Evolutionary conservation across 1,284 basidiomycete species (phyloP), one percentile per base, ranked within the genome.

Genomic region (Somion occarium): DNA sequence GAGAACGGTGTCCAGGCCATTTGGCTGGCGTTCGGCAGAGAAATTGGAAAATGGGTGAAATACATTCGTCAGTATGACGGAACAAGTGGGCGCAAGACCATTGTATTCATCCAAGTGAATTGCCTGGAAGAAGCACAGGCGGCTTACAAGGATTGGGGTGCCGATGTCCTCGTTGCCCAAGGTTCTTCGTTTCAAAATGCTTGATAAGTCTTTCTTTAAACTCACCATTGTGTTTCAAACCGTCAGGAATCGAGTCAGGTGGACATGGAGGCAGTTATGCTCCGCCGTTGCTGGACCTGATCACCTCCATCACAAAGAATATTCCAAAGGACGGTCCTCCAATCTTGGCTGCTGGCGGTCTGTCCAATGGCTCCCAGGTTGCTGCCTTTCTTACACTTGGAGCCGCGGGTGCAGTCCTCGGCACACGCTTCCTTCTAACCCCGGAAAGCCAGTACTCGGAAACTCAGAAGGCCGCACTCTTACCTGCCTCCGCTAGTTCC

Each of bases 151-250:
- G 72, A 80, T 24, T 86, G 83, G 80, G 76, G 80, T 58, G 80
- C 71, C 5, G 88, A 91, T 65, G 77, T 84, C 46, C 66, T 91
- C 49, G 80, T 91, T n/a, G 84, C 78, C 12, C 88, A 91, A 83
- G 87, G 87, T 85, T 58, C 23, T 55, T 43, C 34, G 23, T 37
- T 57, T 55, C 49, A 57, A 38, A 52, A 15, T 9, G 19, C 38
- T 39, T 20, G 13, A 15, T 15, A 12, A 15, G 27, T 44, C 52
- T 42, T 38, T 30, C 44, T 25, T 2, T 23, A 42, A 26, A 24
- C 38, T 49, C 44, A 38, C 46, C 23, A 43, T 41, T 42, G 23
- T 23, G 2, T n/a, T n/a, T 25, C 34, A 44, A 26, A 23, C 22
- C 20, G 30, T 5, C 59, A 90, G 87, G 88, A 12, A 79, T 72